Percentiles rank a stretch among this genome's conserved stretches.
Conservation (phyloP, 345 rosid species). For the Euclidium syriacum region DNA sequence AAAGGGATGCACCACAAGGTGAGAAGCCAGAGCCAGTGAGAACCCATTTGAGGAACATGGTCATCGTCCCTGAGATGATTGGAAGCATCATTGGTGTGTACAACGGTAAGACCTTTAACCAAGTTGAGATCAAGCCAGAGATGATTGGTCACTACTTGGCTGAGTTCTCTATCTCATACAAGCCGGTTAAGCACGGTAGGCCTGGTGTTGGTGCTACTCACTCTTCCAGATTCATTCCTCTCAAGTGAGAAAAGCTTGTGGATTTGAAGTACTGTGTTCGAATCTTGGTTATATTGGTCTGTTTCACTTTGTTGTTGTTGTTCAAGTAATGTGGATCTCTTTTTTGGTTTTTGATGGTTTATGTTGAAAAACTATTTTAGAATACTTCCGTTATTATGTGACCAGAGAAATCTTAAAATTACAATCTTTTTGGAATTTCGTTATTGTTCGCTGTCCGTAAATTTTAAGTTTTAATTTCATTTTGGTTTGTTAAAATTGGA, state of each 20-base stretch:
- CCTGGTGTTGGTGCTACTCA: constrained; percentile 99
- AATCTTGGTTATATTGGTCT: background rate
- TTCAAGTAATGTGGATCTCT: constrained; percentile 14
- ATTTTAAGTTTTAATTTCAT: background rate
- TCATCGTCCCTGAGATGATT: constrained; percentile 95
- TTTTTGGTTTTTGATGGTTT: constrained; percentile 10
- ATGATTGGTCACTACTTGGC: constrained; percentile 89
- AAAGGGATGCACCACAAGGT: constrained; percentile 92
- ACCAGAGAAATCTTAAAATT: background rate
- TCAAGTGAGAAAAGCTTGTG: constrained; percentile 49
- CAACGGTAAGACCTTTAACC: constrained; percentile 95
- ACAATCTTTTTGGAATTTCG: background rate
- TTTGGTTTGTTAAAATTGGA: background rate
- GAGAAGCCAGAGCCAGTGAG: constrained; percentile 96
- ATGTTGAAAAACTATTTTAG: background rate
- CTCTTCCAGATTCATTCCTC: constrained; percentile 95
- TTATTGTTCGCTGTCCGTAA: background rate
- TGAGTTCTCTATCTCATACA: constrained; percentile 79
- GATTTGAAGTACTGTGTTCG: background rate
- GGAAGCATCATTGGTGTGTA: constrained; percentile 91
- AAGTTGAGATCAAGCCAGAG: constrained; percentile 94
- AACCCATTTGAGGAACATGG: constrained; percentile 86
- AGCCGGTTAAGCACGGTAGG: constrained; percentile 96
- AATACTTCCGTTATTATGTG: constrained; percentile 3
- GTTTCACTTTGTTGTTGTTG: background rate